Base-by-base conservation (phyloP, 805 yeast genomes). In the Candida sphagnicola region DNA sequence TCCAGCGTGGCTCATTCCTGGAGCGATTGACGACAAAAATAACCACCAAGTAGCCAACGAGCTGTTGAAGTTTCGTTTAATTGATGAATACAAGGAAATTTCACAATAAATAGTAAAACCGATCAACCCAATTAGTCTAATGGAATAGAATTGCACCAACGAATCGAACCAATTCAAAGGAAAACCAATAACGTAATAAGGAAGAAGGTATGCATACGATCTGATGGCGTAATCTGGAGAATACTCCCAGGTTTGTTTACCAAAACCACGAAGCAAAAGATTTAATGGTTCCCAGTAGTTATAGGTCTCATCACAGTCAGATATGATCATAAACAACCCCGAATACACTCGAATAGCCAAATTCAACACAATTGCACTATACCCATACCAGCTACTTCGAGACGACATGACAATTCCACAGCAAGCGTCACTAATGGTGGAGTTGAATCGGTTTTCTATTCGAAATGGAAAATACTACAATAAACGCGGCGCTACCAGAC, bases 211-310 rank as follows among this genome's bases (percentile, higher is more conserved):
- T 2, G 85, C 73, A 80, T 93, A 91, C 2, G 96, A 86, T 47
- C 98, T 65, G 39, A 90, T 86, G 13, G 95, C 87, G 52, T 77
- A 87, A 38, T 74, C 84, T 0, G 97, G 96, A 0, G 96, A 86
- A 57, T 90, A 91, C 55, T 90, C 97, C 97, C 97, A 90, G 0
- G 97, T 90, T 59, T 89, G 89, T 50, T 89, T 85, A 2, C 97
- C 98, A 57, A 88, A 87, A 2, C 83, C 84, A 47, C 95, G 74
- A 1, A 82, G 60, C 25, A 90, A 48, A 37, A 83, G 70, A 56
- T 91, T 90, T 41, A 91, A 65, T 1, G 98, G 96, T 47, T 91
- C 98, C 91, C 96, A 89, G 62, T 86, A 91, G 56, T 91, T 91
- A 73, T 77, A 91, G 0, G 81, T 77, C 59, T 91, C 98, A 59